Percentiles rank a stretch among this genome's conserved stretches.
These are phyloP conservation scores for Talaromyces nanjingensis DNA, from an alignment of 495 filamentous ascomycete species.

Conservation along the genomic window DNA sequence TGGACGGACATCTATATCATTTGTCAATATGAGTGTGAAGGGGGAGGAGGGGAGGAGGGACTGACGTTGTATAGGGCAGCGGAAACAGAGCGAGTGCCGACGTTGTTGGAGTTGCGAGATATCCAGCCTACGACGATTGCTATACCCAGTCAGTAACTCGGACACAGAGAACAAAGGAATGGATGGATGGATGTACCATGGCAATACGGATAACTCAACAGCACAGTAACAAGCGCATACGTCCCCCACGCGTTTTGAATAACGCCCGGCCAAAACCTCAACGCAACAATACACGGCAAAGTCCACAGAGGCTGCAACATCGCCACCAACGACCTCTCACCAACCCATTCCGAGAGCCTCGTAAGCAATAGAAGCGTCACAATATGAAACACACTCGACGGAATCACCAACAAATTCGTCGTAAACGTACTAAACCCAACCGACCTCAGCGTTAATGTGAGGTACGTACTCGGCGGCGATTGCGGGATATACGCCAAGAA, in stretches of 20 bases:
- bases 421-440: conserved; percentile 60
- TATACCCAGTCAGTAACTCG: neutral
- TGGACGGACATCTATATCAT: conserved; percentile 37
- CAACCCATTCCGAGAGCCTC: conserved; percentile 32
- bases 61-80: conserved; percentile 45
- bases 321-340: conserved; percentile 40
- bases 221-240: conserved; percentile 40
- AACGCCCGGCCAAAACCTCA: conserved; percentile 35
- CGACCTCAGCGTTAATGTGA: conserved; percentile 53
- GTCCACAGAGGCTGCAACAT: conserved; percentile 46
- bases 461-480: conserved; percentile 40
- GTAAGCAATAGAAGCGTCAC: conserved; percentile 28
- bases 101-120: conserved; percentile 52
- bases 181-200: conserved; percentile 21
- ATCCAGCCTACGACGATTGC: conserved; percentile 57
- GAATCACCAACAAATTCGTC: conserved; percentile 60
- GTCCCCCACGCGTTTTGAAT: conserved; percentile 40
- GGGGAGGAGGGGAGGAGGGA: neutral
- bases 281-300: conserved; percentile 43
- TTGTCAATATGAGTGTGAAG: neutral
- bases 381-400: conserved; percentile 30
- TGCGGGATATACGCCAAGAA: conserved; percentile 42
- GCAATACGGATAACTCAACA: conserved; percentile 49
- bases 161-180: too few species aligned
- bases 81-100: conserved; percentile 55